Base-by-base conservation (phyloP, 768 basidiomycete species). In the Russula dissimulans region DNA sequence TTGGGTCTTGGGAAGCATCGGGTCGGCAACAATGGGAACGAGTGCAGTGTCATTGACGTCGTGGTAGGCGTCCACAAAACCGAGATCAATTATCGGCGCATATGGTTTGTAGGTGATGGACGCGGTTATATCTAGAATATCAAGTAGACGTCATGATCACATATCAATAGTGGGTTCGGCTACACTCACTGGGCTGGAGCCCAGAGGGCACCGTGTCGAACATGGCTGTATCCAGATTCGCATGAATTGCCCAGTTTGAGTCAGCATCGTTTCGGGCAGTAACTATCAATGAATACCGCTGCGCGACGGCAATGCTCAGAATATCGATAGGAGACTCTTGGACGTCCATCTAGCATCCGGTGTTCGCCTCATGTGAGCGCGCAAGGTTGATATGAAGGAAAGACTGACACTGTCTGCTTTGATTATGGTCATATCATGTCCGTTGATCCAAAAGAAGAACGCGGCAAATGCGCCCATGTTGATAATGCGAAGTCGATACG, bases 211-310 rank as follows among this genome's bases (percentile, higher is more conserved):
- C 75, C 0, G 54, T 76, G 71, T 98, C 95, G 71, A 97, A 98
- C 93, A 95, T 95, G 62, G 75, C 76, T 0, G 81, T 81, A 69
- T 95, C 91, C 82, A 97, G 90, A 76, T 94, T 90, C 5, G 89
- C 88, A 69, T 93, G 90, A 60, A 99, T 83, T 53, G 82, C 83
- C 85, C 86, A 98, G 76, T 99, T 97, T 22, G 81, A 75, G 32
- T 53, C 65, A 3, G 80, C 87, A 64, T 93, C 89, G 71, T 95
- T 95, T 50, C 87, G 83, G 10, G 95, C 95, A 10, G 86, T 87
- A 54, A 99, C 91, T 36, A 97, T 83, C 43, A 99, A 77, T 0
- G 94, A 95, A 72, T 95, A 97, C 18, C 95, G 84, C 71, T 98
- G 95, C 0, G 94, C 94, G 34, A 88, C 92, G 14, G 91, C 79